These are phyloP conservation scores for Ambrosia hybrid DNA, from an alignment of 140 eudicot species.

Conservation along the genomic window DNA sequence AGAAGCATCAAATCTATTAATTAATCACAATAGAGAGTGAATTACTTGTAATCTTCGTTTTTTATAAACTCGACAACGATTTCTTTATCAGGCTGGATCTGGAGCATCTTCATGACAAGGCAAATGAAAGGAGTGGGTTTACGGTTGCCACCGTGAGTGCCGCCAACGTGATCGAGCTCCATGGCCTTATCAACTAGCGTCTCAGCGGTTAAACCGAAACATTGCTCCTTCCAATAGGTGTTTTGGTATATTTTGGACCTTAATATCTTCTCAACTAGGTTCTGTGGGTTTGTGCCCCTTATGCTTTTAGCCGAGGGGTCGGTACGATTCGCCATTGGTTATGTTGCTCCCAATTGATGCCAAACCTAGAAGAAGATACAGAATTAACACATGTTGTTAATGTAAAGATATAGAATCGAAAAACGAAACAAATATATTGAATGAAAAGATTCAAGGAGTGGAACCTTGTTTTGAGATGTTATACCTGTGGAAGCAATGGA, in stretches of 20 bases:
- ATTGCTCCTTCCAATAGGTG: conserved; percentile 93
- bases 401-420: no score
- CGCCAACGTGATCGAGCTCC: conserved; percentile 95
- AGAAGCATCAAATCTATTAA: background rate
- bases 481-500: conserved; percentile 5
- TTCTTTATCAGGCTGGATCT: conserved; percentile 98
- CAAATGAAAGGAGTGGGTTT: conserved; percentile 94
- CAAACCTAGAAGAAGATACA: background rate
- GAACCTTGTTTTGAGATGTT: background rate
- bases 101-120: conserved; percentile 94
- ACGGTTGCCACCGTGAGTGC: conserved; percentile 85
- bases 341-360: conserved; percentile 16
- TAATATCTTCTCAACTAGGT: conserved; percentile 75
- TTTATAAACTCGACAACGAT: conserved; percentile 95
- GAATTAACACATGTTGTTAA: no score
- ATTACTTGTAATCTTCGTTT: conserved; percentile 86
- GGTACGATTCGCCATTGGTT: conserved; percentile 90
- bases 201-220: conserved; percentile 96
- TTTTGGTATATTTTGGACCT: conserved; percentile 83
- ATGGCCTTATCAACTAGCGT: conserved; percentile 96
- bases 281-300: conserved; percentile 92
- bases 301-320: conserved; percentile 91
- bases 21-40: no score
- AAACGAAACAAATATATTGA: no score
- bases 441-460: background rate